Conservation (phyloP, 257 asterid genomes). For the Scutellaria galericulata region DNA sequence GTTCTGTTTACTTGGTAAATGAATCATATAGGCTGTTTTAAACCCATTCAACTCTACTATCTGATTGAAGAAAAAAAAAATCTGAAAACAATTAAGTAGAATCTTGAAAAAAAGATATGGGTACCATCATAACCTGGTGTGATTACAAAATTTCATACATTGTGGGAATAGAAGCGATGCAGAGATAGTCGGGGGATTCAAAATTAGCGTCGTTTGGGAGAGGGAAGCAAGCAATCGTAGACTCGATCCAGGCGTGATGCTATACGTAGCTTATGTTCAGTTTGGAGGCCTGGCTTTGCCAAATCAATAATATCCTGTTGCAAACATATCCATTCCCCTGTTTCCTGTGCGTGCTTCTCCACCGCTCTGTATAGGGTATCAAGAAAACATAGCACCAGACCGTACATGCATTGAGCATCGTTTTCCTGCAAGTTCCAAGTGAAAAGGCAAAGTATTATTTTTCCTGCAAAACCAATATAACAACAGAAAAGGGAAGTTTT, state of each 20-base stretch:
- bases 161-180: no score
- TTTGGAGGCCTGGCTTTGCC: conserved; percentile 74
- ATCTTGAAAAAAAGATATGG: no score
- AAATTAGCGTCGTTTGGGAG: conserved; percentile 51
- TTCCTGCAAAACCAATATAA: no score
- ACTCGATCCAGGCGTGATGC: conserved; percentile 73
- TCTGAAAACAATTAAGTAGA: no score
- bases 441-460: conserved; percentile 3
- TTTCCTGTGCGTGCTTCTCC: conserved; percentile 83
- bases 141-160: conserved; percentile 17
- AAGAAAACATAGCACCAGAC: conserved; percentile 74
- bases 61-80: no score
- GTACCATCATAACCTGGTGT: no score
- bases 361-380: conserved; percentile 78
- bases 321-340: conserved; percentile 94
- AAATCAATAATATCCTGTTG: conserved; percentile 80
- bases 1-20: no score
- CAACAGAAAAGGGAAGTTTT: background rate
- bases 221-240: conserved; percentile 93
- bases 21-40: no score
- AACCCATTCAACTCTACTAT: no score
- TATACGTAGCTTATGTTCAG: conserved; percentile 60
- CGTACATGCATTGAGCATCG: conserved; percentile 86
- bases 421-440: conserved; percentile 56
- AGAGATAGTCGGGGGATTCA: background rate